These are phyloP conservation scores for Phytophthora fragariaefolia DNA, from an alignment of 352 stramenopile species.

Conservation along the genomic window DNA sequence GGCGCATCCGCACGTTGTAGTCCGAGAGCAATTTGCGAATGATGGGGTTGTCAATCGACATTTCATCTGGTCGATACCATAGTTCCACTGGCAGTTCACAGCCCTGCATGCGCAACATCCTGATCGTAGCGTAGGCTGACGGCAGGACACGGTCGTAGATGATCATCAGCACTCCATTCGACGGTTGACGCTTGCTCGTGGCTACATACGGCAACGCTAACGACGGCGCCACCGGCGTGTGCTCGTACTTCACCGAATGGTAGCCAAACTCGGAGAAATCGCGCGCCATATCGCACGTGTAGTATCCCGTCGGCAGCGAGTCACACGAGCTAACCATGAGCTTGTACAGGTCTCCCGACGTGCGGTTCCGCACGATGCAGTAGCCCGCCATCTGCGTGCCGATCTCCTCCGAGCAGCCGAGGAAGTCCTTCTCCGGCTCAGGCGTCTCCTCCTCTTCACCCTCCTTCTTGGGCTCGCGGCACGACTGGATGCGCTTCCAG, in stretches of 20 bases:
- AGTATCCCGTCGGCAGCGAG: constrained; percentile 72
- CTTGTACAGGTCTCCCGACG: constrained; percentile 79
- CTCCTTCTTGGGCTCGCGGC: constrained; percentile 52
- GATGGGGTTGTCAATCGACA: constrained; percentile 85
- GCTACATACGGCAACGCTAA: constrained; percentile 60
- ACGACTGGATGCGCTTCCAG: constrained; percentile 87
- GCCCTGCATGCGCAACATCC: constrained; percentile 76
- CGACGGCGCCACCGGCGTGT: constrained; percentile 70
- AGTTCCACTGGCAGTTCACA: constrained; percentile 83
- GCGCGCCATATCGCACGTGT: constrained; percentile 82
- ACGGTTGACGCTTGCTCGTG: constrained; percentile 54
- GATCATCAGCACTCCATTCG: constrained; percentile 85
- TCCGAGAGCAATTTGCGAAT: constrained; percentile 70
- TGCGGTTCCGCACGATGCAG: constrained; percentile 85
- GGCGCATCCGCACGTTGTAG: constrained; percentile 79
- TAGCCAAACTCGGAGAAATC: constrained; percentile 87
- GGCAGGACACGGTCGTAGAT: constrained; percentile 86
- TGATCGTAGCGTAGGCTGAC: constrained; percentile 80
- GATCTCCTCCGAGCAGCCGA: constrained; percentile 75
- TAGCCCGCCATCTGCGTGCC: constrained; percentile 79
- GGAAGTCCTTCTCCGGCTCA: constrained; percentile 75
- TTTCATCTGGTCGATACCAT: constrained; percentile 88
- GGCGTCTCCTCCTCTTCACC: constrained; percentile 44
- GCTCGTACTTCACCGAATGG: constrained; percentile 72
- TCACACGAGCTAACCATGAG: constrained; percentile 85